Evolutionary conservation across 208 protist species (phyloP).

Genomic region (Trypanosoma cruzi): DNA sequence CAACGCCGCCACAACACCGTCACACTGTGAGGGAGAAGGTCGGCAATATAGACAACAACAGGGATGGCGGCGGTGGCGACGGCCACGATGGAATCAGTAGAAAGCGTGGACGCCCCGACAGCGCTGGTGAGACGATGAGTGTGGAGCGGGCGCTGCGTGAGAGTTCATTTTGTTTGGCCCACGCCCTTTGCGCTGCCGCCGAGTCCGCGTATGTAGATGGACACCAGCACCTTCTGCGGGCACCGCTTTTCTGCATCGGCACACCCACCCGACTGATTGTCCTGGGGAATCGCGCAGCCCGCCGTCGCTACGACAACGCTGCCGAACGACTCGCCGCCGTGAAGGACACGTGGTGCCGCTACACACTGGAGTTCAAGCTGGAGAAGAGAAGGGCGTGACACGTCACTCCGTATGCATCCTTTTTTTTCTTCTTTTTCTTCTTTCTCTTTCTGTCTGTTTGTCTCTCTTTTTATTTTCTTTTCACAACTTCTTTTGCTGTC

Average conservation of each 20-base stretch:
- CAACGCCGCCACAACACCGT: not conserved
- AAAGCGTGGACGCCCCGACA: not conserved
- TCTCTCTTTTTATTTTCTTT: too few species aligned
- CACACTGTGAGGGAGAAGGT: not conserved
- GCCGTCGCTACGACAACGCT: constrained; percentile 16
- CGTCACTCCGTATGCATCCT: not conserved
- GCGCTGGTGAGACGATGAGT: constrained; percentile 6
- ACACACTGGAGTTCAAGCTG: not conserved
- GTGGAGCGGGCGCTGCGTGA: constrained; percentile 51
- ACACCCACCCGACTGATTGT: constrained; percentile 75
- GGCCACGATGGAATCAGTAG: not conserved
- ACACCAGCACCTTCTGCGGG: constrained; percentile 65
- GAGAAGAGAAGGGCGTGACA: not conserved
- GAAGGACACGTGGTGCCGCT: constrained; percentile 12
- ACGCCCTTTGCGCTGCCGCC: constrained; percentile 43
- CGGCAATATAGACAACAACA: not conserved
- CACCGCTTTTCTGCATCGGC: constrained; percentile 68
- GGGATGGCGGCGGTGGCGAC: not conserved
- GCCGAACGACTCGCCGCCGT: not conserved
- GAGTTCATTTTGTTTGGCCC: constrained; percentile 50
- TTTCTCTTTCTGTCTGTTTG: too few species aligned
- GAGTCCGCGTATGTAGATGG: constrained; percentile 77
- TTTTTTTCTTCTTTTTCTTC: too few species aligned
- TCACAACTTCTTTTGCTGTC: too few species aligned
- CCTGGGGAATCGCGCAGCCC: constrained; percentile 42